These are phyloP conservation scores for Pyrrhoderma noxium DNA, from an alignment of 1,284 basidiomycete genomes.

Conservation along the genomic window DNA sequence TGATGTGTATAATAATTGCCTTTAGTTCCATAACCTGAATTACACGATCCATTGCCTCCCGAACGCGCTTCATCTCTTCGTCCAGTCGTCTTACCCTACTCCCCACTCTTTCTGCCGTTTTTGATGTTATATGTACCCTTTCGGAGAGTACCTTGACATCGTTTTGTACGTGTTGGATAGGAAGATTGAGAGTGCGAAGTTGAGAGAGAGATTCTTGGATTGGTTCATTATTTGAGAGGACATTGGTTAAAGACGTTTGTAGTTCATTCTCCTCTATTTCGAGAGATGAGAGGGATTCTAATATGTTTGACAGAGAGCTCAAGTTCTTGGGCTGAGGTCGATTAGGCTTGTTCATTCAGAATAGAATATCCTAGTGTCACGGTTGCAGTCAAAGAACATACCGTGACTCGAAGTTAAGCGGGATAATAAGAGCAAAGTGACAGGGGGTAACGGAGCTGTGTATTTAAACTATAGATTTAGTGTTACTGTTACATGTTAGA, in stretches of 20 bases:
- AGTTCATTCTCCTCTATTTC: constrained; percentile 75
- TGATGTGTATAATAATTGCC: constrained; percentile 34
- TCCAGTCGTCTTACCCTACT: constrained; percentile 83
- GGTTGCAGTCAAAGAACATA: too few relatives aligned
- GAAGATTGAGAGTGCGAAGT: constrained; percentile 56
- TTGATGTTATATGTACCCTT: constrained; percentile 63
- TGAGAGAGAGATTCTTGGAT: constrained; percentile 59
- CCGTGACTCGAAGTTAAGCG: too few relatives aligned
- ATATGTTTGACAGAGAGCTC: constrained; percentile 50
- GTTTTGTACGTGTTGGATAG: constrained; percentile 51
- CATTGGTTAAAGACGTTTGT: constrained; percentile 65
- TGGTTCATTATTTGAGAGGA: constrained; percentile 64
- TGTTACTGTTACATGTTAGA: too few relatives aligned
- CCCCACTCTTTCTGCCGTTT: constrained; percentile 85
- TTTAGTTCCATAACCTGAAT: constrained; percentile 87
- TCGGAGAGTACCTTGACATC: constrained; percentile 54
- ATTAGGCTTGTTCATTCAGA: too few relatives aligned
- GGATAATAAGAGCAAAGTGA: too few relatives aligned
- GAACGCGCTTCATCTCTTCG: constrained; percentile 83
- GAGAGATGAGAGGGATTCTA: constrained; percentile 64
- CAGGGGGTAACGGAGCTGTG: too few relatives aligned
- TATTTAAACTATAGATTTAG: too few relatives aligned
- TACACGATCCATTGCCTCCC: constrained; percentile 79
- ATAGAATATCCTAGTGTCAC: too few relatives aligned
- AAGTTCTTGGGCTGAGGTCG: neutral